A percentile compares a stretch with the other conserved stretches of the same genome.
Conservation (phyloP, 116 monocot genomes). For the Iris pallida region DNA sequence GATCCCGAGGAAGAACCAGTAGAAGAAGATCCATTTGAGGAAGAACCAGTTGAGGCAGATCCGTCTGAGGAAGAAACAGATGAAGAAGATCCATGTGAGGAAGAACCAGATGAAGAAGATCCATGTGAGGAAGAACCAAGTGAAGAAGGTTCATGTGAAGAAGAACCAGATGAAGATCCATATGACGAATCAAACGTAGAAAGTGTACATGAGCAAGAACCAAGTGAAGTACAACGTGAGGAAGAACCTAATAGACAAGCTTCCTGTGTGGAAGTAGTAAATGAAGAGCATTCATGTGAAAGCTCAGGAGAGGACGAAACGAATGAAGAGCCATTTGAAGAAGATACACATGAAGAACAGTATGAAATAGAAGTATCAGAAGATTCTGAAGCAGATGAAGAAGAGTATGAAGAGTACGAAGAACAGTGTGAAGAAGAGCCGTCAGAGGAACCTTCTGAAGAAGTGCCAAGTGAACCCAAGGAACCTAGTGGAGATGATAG, state of each 20-base stretch:
- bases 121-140: background rate
- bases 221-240: conserved; percentile 2
- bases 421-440: conserved; percentile 11
- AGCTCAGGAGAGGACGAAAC: background rate
- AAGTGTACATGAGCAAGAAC: conserved; percentile 3
- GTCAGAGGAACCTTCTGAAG: conserved; percentile 1
- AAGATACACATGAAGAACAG: conserved; percentile 11
- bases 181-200: conserved; percentile 2
- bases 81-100: conserved; percentile 4
- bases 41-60: too few relatives aligned
- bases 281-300: background rate
- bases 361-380: background rate
- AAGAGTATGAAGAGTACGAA: conserved; percentile 13
- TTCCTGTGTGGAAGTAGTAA: background rate
- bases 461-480: too few relatives aligned
- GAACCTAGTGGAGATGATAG: background rate
- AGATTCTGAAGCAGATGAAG: conserved; percentile 10
- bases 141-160: conserved; percentile 14
- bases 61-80: background rate
- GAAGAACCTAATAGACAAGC: conserved; percentile 10
- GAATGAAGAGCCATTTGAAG: background rate
- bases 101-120: conserved; percentile 8
- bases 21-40: background rate
- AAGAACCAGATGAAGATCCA: conserved; percentile 8
- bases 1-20: conserved; percentile 1